These are phyloP conservation scores for Ustilago hordei DNA, from an alignment of 1,284 basidiomycete species.

Conservation along the genomic window DNA sequence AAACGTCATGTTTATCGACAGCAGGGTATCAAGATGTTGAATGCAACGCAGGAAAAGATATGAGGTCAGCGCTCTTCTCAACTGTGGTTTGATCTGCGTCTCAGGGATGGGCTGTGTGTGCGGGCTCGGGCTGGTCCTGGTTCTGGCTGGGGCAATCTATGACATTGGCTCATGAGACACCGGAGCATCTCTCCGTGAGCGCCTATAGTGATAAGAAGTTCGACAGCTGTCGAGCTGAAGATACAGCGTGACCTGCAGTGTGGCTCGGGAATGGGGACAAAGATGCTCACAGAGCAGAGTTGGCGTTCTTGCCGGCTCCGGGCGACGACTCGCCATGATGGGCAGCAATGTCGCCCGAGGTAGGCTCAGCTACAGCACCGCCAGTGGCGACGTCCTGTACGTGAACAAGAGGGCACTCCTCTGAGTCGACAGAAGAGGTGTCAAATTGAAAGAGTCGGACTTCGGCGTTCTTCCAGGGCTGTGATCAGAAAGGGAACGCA, in stretches of 20 bases:
- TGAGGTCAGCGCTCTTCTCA: constrained; percentile 1
- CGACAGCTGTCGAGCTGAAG: neutral
- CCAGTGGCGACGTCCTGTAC: constrained; percentile 56
- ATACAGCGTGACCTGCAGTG: neutral
- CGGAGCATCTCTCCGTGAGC: constrained; percentile 46
- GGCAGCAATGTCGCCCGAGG: constrained; percentile 54
- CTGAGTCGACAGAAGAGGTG: constrained; percentile 47
- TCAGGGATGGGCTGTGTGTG: neutral
- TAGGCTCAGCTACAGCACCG: constrained; percentile 56
- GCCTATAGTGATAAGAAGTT: constrained; percentile 12
- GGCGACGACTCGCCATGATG: constrained; percentile 24
- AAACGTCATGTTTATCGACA: neutral
- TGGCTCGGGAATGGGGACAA: neutral
- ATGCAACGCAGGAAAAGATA: too few relatives aligned
- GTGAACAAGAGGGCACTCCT: constrained; percentile 53
- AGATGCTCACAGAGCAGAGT: constrained; percentile 55
- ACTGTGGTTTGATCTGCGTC: neutral
- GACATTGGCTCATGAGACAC: constrained; percentile 38
- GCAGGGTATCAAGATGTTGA: neutral
- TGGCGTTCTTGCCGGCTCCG: constrained; percentile 73
- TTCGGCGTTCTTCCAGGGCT: constrained; percentile 68
- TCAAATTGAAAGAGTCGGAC: constrained; percentile 64
- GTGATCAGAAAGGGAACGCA: neutral
- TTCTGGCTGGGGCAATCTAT: neutral
- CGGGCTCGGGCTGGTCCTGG: neutral